Conservation (phyloP, 2,329 filamentous ascomycete genomes). For the Colletotrichum scovillei region DNA sequence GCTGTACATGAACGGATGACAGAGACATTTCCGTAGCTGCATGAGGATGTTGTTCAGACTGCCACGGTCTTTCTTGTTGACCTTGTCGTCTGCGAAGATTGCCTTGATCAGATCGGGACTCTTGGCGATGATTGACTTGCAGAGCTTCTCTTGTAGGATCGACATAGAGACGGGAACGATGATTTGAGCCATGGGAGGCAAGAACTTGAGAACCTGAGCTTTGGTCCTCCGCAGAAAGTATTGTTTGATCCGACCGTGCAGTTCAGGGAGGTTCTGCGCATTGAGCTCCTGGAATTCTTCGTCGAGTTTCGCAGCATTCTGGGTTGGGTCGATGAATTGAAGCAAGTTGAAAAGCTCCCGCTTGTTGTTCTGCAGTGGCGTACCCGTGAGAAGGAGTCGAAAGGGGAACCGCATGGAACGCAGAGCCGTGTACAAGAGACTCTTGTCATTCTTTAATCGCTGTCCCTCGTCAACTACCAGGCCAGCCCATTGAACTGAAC, state of each 20-base stretch:
- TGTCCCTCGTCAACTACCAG: constrained; percentile 96
- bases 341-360: constrained; percentile 96
- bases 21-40: constrained; percentile 93
- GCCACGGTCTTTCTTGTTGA: constrained; percentile 78
- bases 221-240: constrained; percentile 84
- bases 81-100: constrained; percentile 78
- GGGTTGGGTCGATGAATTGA: constrained; percentile 84
- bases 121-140: constrained; percentile 92
- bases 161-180: constrained; percentile 98
- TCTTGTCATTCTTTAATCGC: constrained; percentile 92
- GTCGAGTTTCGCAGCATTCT: constrained; percentile 80
- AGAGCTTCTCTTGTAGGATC: constrained; percentile 90
- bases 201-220: constrained; percentile 86
- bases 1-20: constrained; percentile 96
- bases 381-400: constrained; percentile 88
- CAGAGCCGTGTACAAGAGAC: constrained; percentile 81
- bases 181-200: constrained; percentile 93
- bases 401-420: constrained; percentile 81
- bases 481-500: constrained; percentile 82
- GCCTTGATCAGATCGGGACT: constrained; percentile 89
- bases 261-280: constrained; percentile 80
- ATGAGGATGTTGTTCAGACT: constrained; percentile 94
- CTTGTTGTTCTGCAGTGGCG: constrained; percentile 94
- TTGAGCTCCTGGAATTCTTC: constrained; percentile 81
- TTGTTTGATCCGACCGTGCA: constrained; percentile 85